phyloP scores from a whole-genome alignment of 2,329 filamentous ascomycete species.

The Colletotrichum euphorbiae region DNA sequence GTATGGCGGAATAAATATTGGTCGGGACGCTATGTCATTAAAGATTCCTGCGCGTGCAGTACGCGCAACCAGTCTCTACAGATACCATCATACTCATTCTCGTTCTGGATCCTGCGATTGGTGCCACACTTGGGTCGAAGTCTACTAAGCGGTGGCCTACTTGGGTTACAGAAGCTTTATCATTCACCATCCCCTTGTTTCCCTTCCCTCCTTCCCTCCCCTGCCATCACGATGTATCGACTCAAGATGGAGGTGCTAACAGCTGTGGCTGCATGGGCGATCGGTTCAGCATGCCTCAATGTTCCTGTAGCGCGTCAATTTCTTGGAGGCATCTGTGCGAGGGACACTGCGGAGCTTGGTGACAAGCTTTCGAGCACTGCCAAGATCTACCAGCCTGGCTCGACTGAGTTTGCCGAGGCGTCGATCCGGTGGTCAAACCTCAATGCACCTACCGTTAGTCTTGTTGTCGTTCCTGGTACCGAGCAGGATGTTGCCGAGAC shows the following conservation, averaged over 20 bases:
- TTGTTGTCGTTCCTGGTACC: conserved; percentile 59
- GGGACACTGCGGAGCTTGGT: conserved; percentile 43
- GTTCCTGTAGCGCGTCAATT: conserved; percentile 32
- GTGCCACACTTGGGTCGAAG: background rate
- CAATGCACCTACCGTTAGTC: conserved; percentile 54
- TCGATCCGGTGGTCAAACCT: conserved; percentile 60
- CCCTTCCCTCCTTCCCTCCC: background rate
- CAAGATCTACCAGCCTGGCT: conserved; percentile 56
- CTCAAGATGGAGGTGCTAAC: conserved; percentile 44
- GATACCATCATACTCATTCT: conserved; percentile 2
- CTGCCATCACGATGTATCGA: conserved; percentile 16
- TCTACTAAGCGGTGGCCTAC: background rate
- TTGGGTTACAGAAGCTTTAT: background rate
- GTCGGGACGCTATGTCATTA: conserved; percentile 1
- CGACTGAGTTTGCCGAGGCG: conserved; percentile 52
- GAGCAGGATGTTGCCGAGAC: conserved; percentile 62
- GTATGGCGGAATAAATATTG: conserved; percentile 26
- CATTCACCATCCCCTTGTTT: background rate
- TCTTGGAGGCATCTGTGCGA: conserved; percentile 39
- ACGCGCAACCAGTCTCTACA: conserved; percentile 8
- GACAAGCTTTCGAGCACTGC: conserved; percentile 52
- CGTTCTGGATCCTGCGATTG: background rate
- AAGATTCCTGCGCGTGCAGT: background rate
- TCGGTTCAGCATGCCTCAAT: conserved; percentile 41
- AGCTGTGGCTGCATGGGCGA: conserved; percentile 45